Evolutionary conservation across 2,329 filamentous ascomycete genomes (phyloP), one percentile per base, ranked within the genome.

Genomic region (Epichloe bromicola): DNA sequence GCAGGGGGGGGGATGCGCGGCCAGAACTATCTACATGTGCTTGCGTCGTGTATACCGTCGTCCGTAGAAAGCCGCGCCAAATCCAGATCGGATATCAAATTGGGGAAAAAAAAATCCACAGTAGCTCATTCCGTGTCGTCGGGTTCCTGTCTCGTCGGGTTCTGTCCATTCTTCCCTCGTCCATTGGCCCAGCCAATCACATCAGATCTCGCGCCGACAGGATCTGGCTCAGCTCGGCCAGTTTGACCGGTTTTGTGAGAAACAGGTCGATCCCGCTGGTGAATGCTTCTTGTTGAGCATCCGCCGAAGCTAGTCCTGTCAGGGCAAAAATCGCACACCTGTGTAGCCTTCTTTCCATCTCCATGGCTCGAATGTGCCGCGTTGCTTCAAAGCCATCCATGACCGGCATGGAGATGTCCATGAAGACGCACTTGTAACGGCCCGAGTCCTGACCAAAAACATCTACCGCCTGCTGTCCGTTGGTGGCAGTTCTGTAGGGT

Each of bases 321-420:
- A 79, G 61, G 0, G 74, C 74, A 36, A 78, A 73, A 4, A 78
- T 70, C 1, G 67, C 66, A 15, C 46, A 49, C 23, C 46, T 48
- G 17, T 46, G 51, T 17, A 52, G 33, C 3, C 36, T 15, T 17
- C 33, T 20, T 19, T 52, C 41, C 23, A n/a, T 37, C 36, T 52
- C 51, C 3, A 44, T 49, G 19, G 34, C 39, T 10, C 75, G 68
- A 15, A 77, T 76, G 19, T 63, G 63, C 4, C 68, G 64, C 2
- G 74, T 76, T 0, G 70, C 68, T 12, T 70, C 70, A 5, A 75
- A 66, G 0, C 73, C 73, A 53, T 78, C 70, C 55, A 79, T 71
- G 3, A 76, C 60, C 0, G 75, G 75, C 75, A 79, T 79, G 53
- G 69, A 75, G 4, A 77, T 71, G 55, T 79, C 75, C 52, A 65